Base-by-base conservation (phyloP, 208 protist species). In the Leishmania tropica region DNA sequence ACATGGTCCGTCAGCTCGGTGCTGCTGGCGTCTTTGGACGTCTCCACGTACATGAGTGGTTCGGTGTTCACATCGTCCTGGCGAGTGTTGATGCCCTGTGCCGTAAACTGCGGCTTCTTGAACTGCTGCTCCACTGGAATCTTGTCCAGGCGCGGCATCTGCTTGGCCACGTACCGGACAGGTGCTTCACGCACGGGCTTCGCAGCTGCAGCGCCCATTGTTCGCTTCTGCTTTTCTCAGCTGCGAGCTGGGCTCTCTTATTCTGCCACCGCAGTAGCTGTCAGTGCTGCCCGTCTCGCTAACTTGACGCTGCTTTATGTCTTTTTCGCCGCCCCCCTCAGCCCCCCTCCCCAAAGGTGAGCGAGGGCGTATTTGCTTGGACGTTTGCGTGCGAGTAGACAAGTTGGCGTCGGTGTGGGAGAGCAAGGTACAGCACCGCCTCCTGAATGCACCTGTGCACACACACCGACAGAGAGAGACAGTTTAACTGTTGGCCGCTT, bases 41-140 rank as follows among this genome's bases (percentile, higher is more conserved):
- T 94, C 84, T 96, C 91, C 37, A 96, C 93, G 85, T 96, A 96
- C 91, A 96, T 95, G 37, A 94, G 81, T 40, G 93, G 93, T 81
- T 96, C 91, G 40, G 93, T 96, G 81, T 96, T 96, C 47, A 96
- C 90, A 76, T 96, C 90, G 77, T 96, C 93, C 40, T 88, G 87
- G 35, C 93, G 93, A 35, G 78, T 93, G 79, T 96, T 96, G 71
- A 96, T 96, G 76, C 93, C 93, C 42, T 89, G 85, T n/a, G 90
- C 87, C 2, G 91, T 92, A 76, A 90, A 94, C 21, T 89, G 75
- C n/a, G 93, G 91, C 81, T 96, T 96, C 78, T 89, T 91, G 78
- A 96, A 96, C 75, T 95, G 91, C 81, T 93, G 85, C 82, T 96
- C 91, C 6, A 95, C 89, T 7, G 93, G 90, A 17, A 81, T 92